These are phyloP conservation scores for Lactarius indigo DNA, from an alignment of 768 basidiomycete species.

Conservation along the genomic window DNA sequence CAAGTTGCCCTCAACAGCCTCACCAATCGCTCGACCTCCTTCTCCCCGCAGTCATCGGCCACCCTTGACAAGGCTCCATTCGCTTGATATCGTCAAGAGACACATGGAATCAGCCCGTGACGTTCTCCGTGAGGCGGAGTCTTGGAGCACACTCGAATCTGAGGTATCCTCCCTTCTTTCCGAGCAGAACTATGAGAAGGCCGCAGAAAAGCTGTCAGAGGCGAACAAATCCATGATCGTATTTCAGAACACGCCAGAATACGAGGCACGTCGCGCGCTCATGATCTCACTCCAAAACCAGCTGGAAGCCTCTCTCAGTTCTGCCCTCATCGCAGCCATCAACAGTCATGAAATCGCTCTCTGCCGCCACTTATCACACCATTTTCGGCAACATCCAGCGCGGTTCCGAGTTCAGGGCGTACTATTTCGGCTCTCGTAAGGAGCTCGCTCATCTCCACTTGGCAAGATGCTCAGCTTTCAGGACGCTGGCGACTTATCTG, in stretches of 20 bases:
- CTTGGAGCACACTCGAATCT: conserved; percentile 91
- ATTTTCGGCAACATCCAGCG: conserved; percentile 92
- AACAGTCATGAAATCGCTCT: conserved; percentile 68
- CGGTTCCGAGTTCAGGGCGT: conserved; percentile 88
- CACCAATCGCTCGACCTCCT: conserved; percentile 50
- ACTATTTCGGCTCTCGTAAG: conserved; percentile 88
- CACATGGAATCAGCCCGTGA: conserved; percentile 88
- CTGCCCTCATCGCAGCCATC: conserved; percentile 86
- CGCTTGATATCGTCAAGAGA: conserved; percentile 77
- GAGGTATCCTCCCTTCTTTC: conserved; percentile 85
- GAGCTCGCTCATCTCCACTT: conserved; percentile 56
- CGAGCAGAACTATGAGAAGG: conserved; percentile 79
- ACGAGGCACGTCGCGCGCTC: conserved; percentile 78
- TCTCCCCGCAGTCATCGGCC: conserved; percentile 54
- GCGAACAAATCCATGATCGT: conserved; percentile 87
- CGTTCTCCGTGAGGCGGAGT: conserved; percentile 91
- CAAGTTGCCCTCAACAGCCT: conserved; percentile 63
- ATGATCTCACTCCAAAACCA: conserved; percentile 95
- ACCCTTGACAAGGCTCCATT: conserved; percentile 75
- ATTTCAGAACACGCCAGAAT: conserved; percentile 90
- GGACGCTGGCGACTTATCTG: conserved; percentile 43
- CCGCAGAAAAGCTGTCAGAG: conserved; percentile 88
- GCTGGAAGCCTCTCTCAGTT: conserved; percentile 87
- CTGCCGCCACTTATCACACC: conserved; percentile 76
- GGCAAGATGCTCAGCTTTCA: conserved; percentile 59